phyloP scores from a whole-genome alignment of 495 filamentous ascomycete genomes.

The Melanomma pulvis-pyrius region DNA sequence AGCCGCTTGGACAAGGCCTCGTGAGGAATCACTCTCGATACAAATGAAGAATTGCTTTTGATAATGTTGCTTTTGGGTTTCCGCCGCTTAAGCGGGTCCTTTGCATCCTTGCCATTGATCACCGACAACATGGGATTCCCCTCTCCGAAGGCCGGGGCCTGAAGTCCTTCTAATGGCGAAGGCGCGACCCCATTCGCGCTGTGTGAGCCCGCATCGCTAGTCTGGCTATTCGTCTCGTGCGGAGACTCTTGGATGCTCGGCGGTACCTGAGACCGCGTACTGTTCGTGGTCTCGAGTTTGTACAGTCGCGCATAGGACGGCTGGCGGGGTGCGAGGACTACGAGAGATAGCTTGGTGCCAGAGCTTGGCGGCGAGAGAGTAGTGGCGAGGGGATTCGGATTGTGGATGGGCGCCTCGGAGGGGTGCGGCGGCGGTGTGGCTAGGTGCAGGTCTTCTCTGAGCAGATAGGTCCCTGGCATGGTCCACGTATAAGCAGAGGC shows the following conservation, averaged over 20 bases:
- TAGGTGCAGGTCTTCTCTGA: slow-evolving; percentile 86
- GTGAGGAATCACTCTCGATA: slow-evolving; percentile 90
- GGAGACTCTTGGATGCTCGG: slow-evolving; percentile 46
- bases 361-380: slow-evolving; percentile 75
- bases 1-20: slow-evolving; percentile 77
- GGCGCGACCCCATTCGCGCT: slow-evolving; percentile 40
- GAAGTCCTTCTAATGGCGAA: slow-evolving; percentile 22
- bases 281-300: slow-evolving; percentile 51
- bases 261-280: slow-evolving; percentile 48
- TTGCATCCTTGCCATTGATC: slow-evolving; percentile 54
- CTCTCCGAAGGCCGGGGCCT: slow-evolving; percentile 79
- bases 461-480: slow-evolving; percentile 75
- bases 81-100: slow-evolving; percentile 74
- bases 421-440: slow-evolving; percentile 95
- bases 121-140: slow-evolving; percentile 71
- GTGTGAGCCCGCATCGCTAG: slow-evolving; percentile 40
- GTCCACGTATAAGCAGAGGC: slow-evolving; percentile 19
- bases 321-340: slow-evolving; percentile 65
- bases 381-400: slow-evolving; percentile 87
- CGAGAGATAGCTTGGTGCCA: slow-evolving; percentile 83
- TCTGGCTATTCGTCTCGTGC: slow-evolving; percentile 42
- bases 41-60: slow-evolving; percentile 97
- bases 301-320: slow-evolving; percentile 60
- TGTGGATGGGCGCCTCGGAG: slow-evolving; percentile 81
- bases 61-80: slow-evolving; percentile 98